Conservation (phyloP, 2,329 filamentous ascomycete species). For the Claviceps citrina region DNA sequence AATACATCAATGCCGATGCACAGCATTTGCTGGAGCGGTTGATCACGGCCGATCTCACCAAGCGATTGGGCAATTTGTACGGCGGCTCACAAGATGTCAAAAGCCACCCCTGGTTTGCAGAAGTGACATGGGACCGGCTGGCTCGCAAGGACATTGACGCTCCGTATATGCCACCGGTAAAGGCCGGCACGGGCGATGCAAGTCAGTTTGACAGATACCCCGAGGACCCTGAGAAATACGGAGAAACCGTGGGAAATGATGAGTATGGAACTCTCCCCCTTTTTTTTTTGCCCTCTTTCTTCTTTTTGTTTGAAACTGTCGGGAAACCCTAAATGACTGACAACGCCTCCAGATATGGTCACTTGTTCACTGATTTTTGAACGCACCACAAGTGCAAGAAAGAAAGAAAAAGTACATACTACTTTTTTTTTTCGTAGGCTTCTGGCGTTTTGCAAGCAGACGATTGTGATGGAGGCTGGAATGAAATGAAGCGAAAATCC, state of each 20-base stretch:
- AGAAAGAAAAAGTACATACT: background rate
- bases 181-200: constrained; percentile 83
- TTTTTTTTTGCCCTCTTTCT: background rate
- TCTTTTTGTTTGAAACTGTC: background rate
- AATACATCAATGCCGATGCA: constrained; percentile 87
- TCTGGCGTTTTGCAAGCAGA: background rate
- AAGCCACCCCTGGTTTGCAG: constrained; percentile 87
- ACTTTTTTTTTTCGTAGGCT: too few relatives aligned
- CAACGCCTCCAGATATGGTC: constrained; percentile 41
- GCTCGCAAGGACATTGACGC: constrained; percentile 95
- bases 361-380: constrained; percentile 64
- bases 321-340: constrained; percentile 4
- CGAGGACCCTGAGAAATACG: constrained; percentile 90
- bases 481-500: background rate
- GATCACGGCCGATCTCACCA: constrained; percentile 89
- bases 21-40: constrained; percentile 83
- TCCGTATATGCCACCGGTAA: constrained; percentile 89
- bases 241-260: constrained; percentile 53
- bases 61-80: constrained; percentile 85
- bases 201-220: constrained; percentile 98
- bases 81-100: constrained; percentile 86
- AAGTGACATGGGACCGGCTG: constrained; percentile 93
- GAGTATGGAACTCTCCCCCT: constrained; percentile 44
- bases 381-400: background rate
- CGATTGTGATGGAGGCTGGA: background rate